These are phyloP conservation scores for Exophiala phaeomuriformis DNA, from an alignment of 2,329 filamentous ascomycete species.

Conservation along the genomic window DNA sequence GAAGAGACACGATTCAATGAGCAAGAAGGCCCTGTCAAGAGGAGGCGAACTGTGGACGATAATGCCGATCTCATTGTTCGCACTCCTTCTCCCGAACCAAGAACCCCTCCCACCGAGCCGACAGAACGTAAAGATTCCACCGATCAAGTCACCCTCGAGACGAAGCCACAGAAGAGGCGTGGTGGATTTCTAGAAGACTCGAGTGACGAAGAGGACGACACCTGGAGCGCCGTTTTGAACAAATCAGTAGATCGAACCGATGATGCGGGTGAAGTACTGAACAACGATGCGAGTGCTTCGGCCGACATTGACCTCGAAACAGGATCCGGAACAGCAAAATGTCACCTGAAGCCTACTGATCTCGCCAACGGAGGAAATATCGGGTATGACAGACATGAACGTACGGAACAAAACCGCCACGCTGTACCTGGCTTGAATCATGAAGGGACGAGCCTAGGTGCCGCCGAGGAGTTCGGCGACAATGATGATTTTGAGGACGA, in stretches of 20 bases:
- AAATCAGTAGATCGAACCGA: not conserved
- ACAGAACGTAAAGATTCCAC: not conserved
- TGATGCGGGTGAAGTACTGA: slow-evolving; percentile 4
- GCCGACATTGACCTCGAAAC: slow-evolving; percentile 11
- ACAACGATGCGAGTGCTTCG: not conserved
- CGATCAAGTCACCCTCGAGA: not conserved
- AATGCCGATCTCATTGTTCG: slow-evolving; percentile 10
- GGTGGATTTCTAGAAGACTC: slow-evolving; percentile 32
- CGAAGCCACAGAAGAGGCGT: slow-evolving; percentile 15
- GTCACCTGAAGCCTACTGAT: slow-evolving; percentile 26
- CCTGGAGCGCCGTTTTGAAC: slow-evolving; percentile 9
- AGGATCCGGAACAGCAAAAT: slow-evolving; percentile 3
- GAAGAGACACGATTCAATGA: slow-evolving; percentile 38
- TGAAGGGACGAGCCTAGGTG: slow-evolving; percentile 43
- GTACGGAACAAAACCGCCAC: slow-evolving; percentile 20
- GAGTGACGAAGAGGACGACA: slow-evolving; percentile 42
- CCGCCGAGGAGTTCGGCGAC: slow-evolving; percentile 44
- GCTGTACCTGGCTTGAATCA: slow-evolving; percentile 40
- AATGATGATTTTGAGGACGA: slow-evolving; percentile 57
- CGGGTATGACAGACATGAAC: slow-evolving; percentile 15
- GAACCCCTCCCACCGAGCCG: not conserved
- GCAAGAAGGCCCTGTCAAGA: slow-evolving; percentile 34
- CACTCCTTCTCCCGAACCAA: slow-evolving; percentile 19
- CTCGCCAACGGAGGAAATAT: not conserved
- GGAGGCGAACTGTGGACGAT: slow-evolving; percentile 33